These are phyloP conservation scores for Solanum dulcamara DNA, from an alignment of 257 asterid genomes.

Conservation along the genomic window DNA sequence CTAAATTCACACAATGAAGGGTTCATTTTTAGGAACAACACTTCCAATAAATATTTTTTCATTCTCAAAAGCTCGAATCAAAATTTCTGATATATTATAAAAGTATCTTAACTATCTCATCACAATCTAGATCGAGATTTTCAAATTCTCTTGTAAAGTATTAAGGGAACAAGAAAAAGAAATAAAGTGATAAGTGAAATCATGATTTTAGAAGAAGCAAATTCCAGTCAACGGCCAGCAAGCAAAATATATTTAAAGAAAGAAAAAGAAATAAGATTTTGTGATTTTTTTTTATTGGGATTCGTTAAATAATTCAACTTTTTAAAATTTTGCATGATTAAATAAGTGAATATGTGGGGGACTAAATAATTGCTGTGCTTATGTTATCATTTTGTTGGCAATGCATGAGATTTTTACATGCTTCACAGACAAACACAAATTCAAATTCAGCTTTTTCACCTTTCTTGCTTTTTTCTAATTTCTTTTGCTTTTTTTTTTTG, in stretches of 20 bases:
- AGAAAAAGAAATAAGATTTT: not conserved
- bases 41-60: no score
- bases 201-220: constrained; percentile 23
- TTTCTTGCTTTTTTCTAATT: not conserved
- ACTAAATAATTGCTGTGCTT: constrained; percentile 54
- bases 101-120: no score
- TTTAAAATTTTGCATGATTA: constrained; percentile 1
- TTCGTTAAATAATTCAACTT: constrained; percentile 18
- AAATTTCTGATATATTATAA: no score
- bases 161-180: constrained; percentile 1
- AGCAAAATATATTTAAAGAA: constrained; percentile 6
- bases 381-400: constrained; percentile 34
- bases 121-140: fast-evolving
- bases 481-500: not conserved
- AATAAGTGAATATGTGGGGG: constrained; percentile 31
- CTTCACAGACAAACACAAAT: constrained; percentile 17
- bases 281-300: constrained; percentile 31
- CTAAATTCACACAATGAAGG: no score
- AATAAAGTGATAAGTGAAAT: constrained; percentile 15
- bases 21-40: no score
- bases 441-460: constrained; percentile 36
- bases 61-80: no score
- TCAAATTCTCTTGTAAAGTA: not conserved
- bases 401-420: constrained; percentile 14
- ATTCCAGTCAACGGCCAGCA: constrained; percentile 49